Evolutionary conservation across 768 basidiomycete genomes (phyloP), one percentile per base, ranked within the genome.

Genomic region (Dioszegia crocea): DNA sequence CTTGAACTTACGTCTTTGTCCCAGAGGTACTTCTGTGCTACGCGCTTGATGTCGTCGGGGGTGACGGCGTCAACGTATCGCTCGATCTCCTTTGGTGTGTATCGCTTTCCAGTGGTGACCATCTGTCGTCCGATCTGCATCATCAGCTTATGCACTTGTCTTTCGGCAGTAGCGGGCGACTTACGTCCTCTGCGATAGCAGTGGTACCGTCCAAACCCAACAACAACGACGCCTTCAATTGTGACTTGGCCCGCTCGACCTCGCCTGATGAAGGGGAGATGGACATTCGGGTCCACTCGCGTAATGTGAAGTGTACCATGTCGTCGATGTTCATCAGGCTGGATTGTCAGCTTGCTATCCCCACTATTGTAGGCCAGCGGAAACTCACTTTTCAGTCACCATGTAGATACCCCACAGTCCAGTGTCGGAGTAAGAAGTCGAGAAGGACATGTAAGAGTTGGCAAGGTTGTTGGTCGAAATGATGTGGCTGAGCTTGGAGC

Each of bases 391-490:
- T 83, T 99, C 96, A 17, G 89, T 86, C 59, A 93, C 90, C 55
- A 96, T 80, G 82, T 99, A 98, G 79, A 97, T 91, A 70, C 94
- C 94, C 96, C 94, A 99, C 31, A 98, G 85, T 58, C 96, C 96
- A 19, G 93, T 98, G 78, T 99, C 96, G 5, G 92, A 91, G 82
- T 99, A 99, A 5, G 88, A 91, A 1, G 94, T 98, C 17, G 91
- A 94, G 86, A 98, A 99, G 53, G 88, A 90, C 90, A 97, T 94
- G 87, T 89, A 99, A 59, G 88, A 91, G 82, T 98, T 99, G 73
- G 96, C 96, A 75, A 98, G 90, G 82, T 90, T 89, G 84, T 97
- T 86, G 54, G 83, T 81, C 36, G 91, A 89, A 70, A 98, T 83
- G 77, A 91, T 88, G 78, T 93, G 88, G 24, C 88, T 89, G 55